Evolutionary conservation across 495 filamentous ascomycete species (phyloP), one percentile per base, ranked within the genome.

Genomic region (Margaritispora aquatica): DNA sequence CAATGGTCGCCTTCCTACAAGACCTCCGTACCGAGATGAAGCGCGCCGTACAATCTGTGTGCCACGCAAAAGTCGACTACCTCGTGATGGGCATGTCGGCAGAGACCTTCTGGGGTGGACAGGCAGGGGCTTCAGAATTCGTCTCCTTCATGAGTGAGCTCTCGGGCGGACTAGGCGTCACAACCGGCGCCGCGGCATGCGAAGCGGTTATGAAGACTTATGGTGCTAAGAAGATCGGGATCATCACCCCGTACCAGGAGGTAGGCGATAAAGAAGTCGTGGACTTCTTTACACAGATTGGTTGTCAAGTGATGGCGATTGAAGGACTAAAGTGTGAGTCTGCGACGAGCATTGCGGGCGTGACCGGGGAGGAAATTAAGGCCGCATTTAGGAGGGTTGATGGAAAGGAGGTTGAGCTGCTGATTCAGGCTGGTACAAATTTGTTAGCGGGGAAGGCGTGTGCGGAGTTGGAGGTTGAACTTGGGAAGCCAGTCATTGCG

Each of bases 11-110:
- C 1, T 59, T 59, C 49, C 48, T 59, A 26, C 48, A 20, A 10
- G 57, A 59, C 13, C 57, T 59, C 2, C 57, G 57, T 11, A 22
- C 27, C 1, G 26, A 59, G 22, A 59, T 59, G 26, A 59, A 59
- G 34, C 47, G 26, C n/a, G 57, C 57, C 2, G 57, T 59, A 5
- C 20, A 59, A 46, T 38, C 26, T 8, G 57, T 59, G 4, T 26
- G n/a, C 29, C 57, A 59, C 57, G 57, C 57, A 8, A 59, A 59
- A 53, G 27, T 59, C 19, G 57, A 59, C 47, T 59, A 50, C 57
- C 29, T 59, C 5, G 57, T 59, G 1, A 59, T 59, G 57, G 46
- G 57, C 27, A 59, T 59, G 57, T 52, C 47, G 5, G 56, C 56
- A 17, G 56, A 58, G 31, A 58, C 56, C 24, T 58, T 58, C 27